These are phyloP conservation scores for Pisolithus marmoratus DNA, from an alignment of 768 basidiomycete species.

Conservation along the genomic window DNA sequence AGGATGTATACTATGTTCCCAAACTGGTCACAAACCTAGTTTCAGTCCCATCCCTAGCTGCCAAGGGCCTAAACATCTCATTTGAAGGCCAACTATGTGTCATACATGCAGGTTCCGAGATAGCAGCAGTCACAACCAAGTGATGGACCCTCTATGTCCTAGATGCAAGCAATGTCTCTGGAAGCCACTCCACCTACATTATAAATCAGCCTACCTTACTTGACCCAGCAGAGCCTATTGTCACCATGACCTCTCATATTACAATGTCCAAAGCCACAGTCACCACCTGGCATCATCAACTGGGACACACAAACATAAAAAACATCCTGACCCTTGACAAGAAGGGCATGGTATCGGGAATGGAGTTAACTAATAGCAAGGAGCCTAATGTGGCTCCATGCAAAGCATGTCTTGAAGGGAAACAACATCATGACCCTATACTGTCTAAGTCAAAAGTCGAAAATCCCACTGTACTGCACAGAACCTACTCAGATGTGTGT, in stretches of 20 bases:
- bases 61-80: neutral
- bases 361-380: neutral
- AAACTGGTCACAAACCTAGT: conserved; percentile 14
- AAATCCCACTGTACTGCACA: neutral
- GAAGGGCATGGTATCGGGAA: conserved; percentile 4
- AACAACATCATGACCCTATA: conserved; percentile 12
- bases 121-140: neutral
- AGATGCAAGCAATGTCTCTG: neutral
- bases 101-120: neutral
- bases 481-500: conserved; percentile 16
- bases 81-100: neutral
- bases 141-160: conserved; percentile 2
- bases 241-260: neutral
- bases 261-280: neutral
- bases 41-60: conserved; percentile 9
- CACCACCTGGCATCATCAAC: neutral
- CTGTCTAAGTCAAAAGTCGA: conserved; percentile 4
- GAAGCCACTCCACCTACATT: neutral
- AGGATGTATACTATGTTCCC: conserved; percentile 9
- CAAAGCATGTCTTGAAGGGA: conserved; percentile 18
- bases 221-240: neutral
- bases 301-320: neutral
- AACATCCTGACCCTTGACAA: neutral
- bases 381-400: conserved; percentile 3
- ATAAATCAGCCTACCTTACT: neutral